A percentile compares a stretch with the other conserved stretches of the same genome.
These are phyloP conservation scores for Bipolaris victoriae DNA, from an alignment of 2,329 filamentous ascomycete genomes.

Conservation along the genomic window DNA sequence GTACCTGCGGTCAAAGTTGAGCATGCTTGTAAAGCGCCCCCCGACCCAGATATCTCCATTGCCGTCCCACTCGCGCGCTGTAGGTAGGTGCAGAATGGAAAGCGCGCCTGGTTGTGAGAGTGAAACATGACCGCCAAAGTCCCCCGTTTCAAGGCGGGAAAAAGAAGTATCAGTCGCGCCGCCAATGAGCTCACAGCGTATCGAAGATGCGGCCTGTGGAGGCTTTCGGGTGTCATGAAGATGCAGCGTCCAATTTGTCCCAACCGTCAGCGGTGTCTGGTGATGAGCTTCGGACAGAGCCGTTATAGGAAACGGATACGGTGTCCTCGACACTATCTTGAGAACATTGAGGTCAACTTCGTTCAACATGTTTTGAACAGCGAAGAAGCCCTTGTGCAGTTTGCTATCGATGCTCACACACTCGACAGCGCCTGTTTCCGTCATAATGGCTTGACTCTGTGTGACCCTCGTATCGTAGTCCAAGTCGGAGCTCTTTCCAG, in stretches of 20 bases:
- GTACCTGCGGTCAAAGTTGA: conserved; percentile 86
- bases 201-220: conserved; percentile 19
- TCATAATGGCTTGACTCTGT: conserved; percentile 63
- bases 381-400: conserved; percentile 75
- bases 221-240: conserved; percentile 74
- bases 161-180: conserved; percentile 34
- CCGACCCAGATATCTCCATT: conserved; percentile 86
- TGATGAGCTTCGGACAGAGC: conserved; percentile 74
- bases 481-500: conserved; percentile 56
- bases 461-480: conserved; percentile 54
- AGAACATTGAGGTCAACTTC: conserved; percentile 82
- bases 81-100: conserved; percentile 78
- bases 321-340: conserved; percentile 69
- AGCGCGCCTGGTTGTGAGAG: conserved; percentile 82
- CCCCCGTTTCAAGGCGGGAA: conserved; percentile 58
- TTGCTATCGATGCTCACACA: conserved; percentile 79
- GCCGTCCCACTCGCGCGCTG: conserved; percentile 60
- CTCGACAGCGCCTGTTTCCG: conserved; percentile 76
- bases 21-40: conserved; percentile 84
- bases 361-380: conserved; percentile 75
- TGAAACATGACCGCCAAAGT: conserved; percentile 66
- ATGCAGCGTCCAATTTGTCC: conserved; percentile 80
- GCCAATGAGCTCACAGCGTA: conserved; percentile 40
- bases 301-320: conserved; percentile 82
- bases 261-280: conserved; percentile 77